Conservation (phyloP, 1,284 basidiomycete species). For the Cutaneotrichosporon sp. region DNA sequence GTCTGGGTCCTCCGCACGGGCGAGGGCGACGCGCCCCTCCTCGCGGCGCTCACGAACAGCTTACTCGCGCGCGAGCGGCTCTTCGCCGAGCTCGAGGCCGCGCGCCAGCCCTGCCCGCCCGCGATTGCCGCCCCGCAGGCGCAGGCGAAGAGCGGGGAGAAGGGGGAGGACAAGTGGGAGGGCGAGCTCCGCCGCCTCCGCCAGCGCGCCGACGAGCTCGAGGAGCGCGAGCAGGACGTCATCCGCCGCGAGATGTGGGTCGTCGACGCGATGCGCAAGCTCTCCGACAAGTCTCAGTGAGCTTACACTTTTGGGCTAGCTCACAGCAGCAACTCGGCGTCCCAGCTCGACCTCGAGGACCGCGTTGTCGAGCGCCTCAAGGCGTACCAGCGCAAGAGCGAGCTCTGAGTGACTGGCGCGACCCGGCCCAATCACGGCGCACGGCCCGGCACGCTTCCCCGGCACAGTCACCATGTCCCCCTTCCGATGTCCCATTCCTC, state of each 20-base stretch:
- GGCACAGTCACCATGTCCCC: not conserved
- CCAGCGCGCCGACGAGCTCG: slow-evolving; percentile 40
- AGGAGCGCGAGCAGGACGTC: slow-evolving; percentile 46
- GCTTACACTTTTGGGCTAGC: slow-evolving; percentile 5
- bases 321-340: slow-evolving; percentile 34
- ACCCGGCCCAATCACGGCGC: not conserved
- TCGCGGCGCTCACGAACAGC: slow-evolving; percentile 38
- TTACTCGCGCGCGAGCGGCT: slow-evolving; percentile 40
- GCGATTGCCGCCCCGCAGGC: no score
- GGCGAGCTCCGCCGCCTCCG: slow-evolving; percentile 17
- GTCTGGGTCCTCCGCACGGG: slow-evolving; percentile 44
- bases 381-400: slow-evolving; percentile 33
- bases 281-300: slow-evolving; percentile 46
- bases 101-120: slow-evolving; percentile 22
- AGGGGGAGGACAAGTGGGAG: slow-evolving; percentile 15
- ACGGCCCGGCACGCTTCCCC: not conserved
- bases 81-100: slow-evolving; percentile 28
- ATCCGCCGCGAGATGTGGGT: slow-evolving; percentile 48
- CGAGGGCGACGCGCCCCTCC: slow-evolving; percentile 20
- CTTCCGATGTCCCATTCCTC: not conserved
- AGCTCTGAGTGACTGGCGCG: not conserved
- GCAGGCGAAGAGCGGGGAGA: not conserved
- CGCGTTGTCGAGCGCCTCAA: slow-evolving; percentile 48
- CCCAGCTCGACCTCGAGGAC: slow-evolving; percentile 49
- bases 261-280: slow-evolving; percentile 46